phyloP scores from a whole-genome alignment of 75 land plant species.

The Azolla pinnata region DNA sequence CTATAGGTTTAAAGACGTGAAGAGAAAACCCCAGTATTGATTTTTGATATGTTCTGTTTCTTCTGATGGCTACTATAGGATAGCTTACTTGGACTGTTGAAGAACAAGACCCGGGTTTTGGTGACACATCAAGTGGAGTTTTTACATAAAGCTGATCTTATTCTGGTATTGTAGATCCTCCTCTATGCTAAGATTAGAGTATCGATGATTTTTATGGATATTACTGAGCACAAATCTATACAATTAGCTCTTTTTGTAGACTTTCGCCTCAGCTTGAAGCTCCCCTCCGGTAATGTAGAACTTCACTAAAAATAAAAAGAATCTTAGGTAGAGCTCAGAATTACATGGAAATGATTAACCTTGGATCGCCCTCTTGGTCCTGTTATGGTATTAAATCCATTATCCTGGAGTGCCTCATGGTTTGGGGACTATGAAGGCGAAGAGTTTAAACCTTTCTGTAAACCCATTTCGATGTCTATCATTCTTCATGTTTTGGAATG shows the following conservation, averaged over 20 bases:
- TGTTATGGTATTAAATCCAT: background rate
- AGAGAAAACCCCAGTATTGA: too few species aligned
- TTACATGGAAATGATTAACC: too few species aligned
- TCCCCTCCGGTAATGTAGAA: background rate
- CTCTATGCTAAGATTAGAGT: background rate
- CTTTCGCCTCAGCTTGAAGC: background rate
- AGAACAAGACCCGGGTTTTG: conserved; percentile 61
- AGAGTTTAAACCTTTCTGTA: background rate
- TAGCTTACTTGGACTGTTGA: conserved; percentile 68
- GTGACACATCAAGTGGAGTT: conserved; percentile 98
- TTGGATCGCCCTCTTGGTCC: too few species aligned
- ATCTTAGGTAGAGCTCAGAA: background rate
- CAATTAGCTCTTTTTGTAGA: too few species aligned
- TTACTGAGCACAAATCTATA: too few species aligned
- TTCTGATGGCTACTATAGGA: too few species aligned
- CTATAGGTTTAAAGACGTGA: too few species aligned
- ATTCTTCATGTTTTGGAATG: background rate
- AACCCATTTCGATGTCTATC: background rate
- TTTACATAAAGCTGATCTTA: conserved; percentile 75
- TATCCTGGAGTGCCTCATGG: background rate
- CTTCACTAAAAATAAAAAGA: background rate
- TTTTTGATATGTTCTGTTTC: too few species aligned
- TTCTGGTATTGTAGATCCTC: conserved; percentile 41
- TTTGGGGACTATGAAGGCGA: background rate
- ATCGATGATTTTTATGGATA: background rate